Evolutionary conservation across 2,329 filamentous ascomycete species (phyloP).

Genomic region (Thielaviopsis musarum): DNA sequence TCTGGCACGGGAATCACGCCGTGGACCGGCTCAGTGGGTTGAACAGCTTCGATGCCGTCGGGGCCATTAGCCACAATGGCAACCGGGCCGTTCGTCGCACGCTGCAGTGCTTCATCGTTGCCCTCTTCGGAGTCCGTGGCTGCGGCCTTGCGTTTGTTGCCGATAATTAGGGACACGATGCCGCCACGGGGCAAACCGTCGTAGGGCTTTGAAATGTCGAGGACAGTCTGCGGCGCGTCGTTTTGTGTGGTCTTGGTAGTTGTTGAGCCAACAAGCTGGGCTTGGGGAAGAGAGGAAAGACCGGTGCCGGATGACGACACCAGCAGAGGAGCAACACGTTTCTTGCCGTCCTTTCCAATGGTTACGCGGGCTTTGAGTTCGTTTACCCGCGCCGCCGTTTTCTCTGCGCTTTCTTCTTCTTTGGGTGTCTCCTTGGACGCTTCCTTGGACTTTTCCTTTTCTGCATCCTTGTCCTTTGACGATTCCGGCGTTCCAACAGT

Average conservation of each 20-base stretch:
- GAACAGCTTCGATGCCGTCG: conserved; percentile 63
- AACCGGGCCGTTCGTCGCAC: conserved; percentile 48
- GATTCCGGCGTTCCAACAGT: conserved; percentile 15
- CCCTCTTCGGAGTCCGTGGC: conserved; percentile 59
- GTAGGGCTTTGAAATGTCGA: conserved; percentile 86
- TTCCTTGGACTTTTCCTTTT: conserved; percentile 17
- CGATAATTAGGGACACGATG: conserved; percentile 67
- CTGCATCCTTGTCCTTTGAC: conserved; percentile 19
- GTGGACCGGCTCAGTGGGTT: conserved; percentile 39
- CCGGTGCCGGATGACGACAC: conserved; percentile 80
- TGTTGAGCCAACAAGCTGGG: conserved; percentile 66
- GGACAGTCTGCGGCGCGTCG: conserved; percentile 61
- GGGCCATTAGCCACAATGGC: conserved; percentile 60
- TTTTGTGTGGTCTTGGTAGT: conserved; percentile 44
- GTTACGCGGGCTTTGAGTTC: conserved; percentile 79
- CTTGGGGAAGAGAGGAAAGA: conserved; percentile 75
- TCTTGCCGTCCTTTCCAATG: conserved; percentile 91
- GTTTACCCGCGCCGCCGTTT: conserved; percentile 35
- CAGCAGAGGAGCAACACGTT: conserved; percentile 79
- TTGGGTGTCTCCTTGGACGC: conserved; percentile 16
- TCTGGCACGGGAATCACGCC: conserved; percentile 58
- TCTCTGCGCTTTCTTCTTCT: conserved; percentile 33
- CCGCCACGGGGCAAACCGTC: conserved; percentile 86
- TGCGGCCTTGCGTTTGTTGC: conserved; percentile 78
- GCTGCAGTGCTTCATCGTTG: conserved; percentile 33